These are phyloP conservation scores for Phytophthora colocasiae DNA, from an alignment of 352 stramenopile genomes.

Conservation along the genomic window DNA sequence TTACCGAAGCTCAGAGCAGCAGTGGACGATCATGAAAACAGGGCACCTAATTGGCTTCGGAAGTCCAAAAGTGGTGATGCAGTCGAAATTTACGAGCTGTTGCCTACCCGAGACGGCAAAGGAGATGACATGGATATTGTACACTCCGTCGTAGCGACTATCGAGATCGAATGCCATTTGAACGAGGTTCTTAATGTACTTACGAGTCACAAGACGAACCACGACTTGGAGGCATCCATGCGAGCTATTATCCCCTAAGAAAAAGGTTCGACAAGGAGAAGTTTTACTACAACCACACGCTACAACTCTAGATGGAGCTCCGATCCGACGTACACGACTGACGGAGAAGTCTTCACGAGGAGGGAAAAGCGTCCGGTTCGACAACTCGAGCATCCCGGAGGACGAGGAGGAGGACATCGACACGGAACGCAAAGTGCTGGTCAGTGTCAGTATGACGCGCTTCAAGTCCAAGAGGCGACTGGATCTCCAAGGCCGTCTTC, in stretches of 20 bases:
- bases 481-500: conserved; percentile 39
- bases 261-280: conserved; percentile 41
- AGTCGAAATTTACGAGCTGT: conserved; percentile 61
- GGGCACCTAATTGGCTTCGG: conserved; percentile 46
- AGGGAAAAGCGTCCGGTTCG: conserved; percentile 28
- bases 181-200: conserved; percentile 74
- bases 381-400: conserved; percentile 27
- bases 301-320: conserved; percentile 33
- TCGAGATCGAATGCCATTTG: conserved; percentile 63
- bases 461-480: conserved; percentile 45
- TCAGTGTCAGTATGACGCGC: conserved; percentile 50
- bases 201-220: conserved; percentile 49
- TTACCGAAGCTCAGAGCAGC: conserved; percentile 53
- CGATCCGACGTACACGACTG: conserved; percentile 15
- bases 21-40: conserved; percentile 41
- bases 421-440: conserved; percentile 40
- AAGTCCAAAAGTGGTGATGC: conserved; percentile 52
- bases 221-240: conserved; percentile 59
- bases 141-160: conserved; percentile 55
- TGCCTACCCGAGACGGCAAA: conserved; percentile 36
- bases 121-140: conserved; percentile 63
- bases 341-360: conserved; percentile 19
- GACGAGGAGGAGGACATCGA: conserved; percentile 15
- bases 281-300: conserved; percentile 39
- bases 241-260: conserved; percentile 43